Evolutionary conservation across 225 moss, liverwort and hornwort genomes (phyloP).

Genomic region (Sphagnum contortum): DNA sequence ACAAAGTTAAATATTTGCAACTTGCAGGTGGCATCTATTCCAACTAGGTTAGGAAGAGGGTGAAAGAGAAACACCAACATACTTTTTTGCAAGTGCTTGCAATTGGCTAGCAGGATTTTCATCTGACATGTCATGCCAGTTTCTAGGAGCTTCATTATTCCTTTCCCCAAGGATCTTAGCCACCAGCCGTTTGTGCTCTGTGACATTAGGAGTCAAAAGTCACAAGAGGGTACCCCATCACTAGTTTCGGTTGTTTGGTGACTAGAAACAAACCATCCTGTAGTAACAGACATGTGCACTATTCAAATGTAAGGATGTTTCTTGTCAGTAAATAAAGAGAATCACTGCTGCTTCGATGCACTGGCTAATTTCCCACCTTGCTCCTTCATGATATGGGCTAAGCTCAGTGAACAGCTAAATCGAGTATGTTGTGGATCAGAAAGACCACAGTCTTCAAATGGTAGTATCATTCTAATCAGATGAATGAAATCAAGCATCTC

Average conservation of each 20-base stretch:
- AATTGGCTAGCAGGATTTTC: constrained; percentile 68
- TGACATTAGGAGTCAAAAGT: constrained; percentile 82
- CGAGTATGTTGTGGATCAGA: not conserved
- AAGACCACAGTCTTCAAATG: not conserved
- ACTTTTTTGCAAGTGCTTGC: constrained; percentile 76
- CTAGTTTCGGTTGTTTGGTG: constrained; percentile 65
- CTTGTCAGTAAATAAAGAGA: too few species aligned
- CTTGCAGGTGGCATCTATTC: not conserved
- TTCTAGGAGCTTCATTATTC: constrained; percentile 20
- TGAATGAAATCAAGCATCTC: too few species aligned
- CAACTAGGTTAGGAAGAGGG: not conserved
- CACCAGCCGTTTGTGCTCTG: constrained; percentile 82
- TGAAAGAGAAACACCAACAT: constrained; percentile 4
- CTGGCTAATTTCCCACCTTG: too few species aligned
- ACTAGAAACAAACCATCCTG: constrained; percentile 91
- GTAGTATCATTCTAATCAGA: not conserved
- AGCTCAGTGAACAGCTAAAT: not conserved
- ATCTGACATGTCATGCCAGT: constrained; percentile 23
- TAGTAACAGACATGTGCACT: too few species aligned
- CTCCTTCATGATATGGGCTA: constrained; percentile 1
- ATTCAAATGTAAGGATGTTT: too few species aligned
- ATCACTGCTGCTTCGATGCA: too few species aligned
- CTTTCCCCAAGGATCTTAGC: constrained; percentile 54
- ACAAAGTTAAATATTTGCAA: too few species aligned
- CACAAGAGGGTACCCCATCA: constrained; percentile 74